Base-by-base conservation (phyloP, 441 rosid species). In the Erysimum cheiri region DNA sequence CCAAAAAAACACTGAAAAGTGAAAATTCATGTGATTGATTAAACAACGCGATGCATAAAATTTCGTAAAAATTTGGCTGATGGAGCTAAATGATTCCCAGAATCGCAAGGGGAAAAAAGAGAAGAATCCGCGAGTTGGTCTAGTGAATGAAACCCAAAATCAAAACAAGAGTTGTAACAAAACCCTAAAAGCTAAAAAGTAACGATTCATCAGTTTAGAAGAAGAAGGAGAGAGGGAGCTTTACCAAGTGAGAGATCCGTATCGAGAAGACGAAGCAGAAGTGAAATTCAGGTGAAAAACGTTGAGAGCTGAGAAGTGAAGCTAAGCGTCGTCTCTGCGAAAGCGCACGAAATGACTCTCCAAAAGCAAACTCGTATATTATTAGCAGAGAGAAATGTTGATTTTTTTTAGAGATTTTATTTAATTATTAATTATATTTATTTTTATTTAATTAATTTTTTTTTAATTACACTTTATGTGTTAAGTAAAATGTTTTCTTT, bases 151-250 rank as follows among this genome's bases (percentile, higher is more conserved):
- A 70, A 49, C 19, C 17, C 43, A 54, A 17, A 54, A 28, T 26
- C 28, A 26, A 56, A 41, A 70, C 9, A 24, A n/a, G 54, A 4
- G 53, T 60, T 32, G 39, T 5, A 9, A 32, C 33, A 48, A 72
- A 73, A 73, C 72, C 77, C 77, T 67, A 73, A 44, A 67, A 67
- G 55, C 68, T 67, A 67, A 53, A 67, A 26, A 26, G 4, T 4
- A 60, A 44, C 62, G 68, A 73, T 73, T 62, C 1, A 53, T 10
- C 26, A 52, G 67, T 29, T 14, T 36, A 29, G 40, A 15, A 36
- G 11, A 31, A 54, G 60, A 19, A 26, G 8, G 8, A 40, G 48
- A 41, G 50, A 41, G 64, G 22, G 48, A 14, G 40, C 2, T 69
- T 66, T 40, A 73, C 77, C 55, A 70, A 60, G 39, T 19, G 0